Percentiles rank a stretch among this genome's conserved stretches.
Evolutionary conservation across 805 yeast genomes (phyloP).

Genomic region (Candida ponderosae): DNA sequence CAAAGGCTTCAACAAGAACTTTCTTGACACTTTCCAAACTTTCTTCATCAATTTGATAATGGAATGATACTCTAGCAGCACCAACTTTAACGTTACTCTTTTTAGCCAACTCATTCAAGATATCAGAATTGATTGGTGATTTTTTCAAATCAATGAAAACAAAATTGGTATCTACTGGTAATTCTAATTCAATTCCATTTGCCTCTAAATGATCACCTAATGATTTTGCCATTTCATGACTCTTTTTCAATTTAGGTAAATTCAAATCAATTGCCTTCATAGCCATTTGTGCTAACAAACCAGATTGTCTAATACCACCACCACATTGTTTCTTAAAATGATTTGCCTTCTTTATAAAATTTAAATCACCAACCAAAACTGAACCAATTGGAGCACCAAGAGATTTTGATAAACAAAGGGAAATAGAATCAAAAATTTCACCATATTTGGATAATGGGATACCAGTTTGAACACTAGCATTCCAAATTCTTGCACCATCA

Average conservation of each 20-base stretch:
- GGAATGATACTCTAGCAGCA: conserved; percentile 70
- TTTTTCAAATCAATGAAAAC: conserved; percentile 57
- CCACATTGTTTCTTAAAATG: conserved; percentile 91
- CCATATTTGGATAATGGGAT: conserved; percentile 60
- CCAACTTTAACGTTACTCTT: conserved; percentile 53
- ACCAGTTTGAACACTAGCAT: conserved; percentile 63
- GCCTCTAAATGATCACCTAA: conserved; percentile 42
- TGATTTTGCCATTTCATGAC: conserved; percentile 44
- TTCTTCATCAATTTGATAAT: conserved; percentile 16
- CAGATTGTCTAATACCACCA: conserved; percentile 90
- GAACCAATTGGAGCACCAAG: conserved; percentile 94
- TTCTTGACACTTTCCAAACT: conserved; percentile 17
- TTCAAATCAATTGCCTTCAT: conserved; percentile 65
- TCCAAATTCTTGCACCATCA: conserved; percentile 96
- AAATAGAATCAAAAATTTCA: conserved; percentile 72
- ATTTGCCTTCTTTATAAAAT: conserved; percentile 60
- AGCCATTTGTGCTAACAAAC: conserved; percentile 77
- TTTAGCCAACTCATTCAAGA: conserved; percentile 42
- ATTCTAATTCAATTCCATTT: conserved; percentile 49
- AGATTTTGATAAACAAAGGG: conserved; percentile 83
- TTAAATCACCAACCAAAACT: conserved; percentile 60
- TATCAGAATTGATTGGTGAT: conserved; percentile 44
- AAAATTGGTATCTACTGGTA: conserved; percentile 78
- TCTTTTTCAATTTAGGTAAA: conserved; percentile 35
- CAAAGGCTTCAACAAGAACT: conserved; percentile 32